These are phyloP conservation scores for Phytophthora palmivora DNA, from an alignment of 352 stramenopile species.

Conservation along the genomic window DNA sequence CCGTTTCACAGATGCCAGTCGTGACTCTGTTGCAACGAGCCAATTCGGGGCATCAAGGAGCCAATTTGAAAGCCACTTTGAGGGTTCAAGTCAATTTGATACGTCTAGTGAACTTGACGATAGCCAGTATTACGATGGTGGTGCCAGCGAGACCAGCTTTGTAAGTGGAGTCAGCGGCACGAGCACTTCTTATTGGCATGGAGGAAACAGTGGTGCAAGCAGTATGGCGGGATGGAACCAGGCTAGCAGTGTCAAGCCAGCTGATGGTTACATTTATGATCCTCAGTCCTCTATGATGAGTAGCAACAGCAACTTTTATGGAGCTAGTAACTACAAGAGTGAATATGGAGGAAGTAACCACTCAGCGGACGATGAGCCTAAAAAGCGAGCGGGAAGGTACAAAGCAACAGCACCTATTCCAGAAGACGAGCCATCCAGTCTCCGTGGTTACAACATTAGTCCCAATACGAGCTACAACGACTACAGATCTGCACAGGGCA, in stretches of 20 bases:
- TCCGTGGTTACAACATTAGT: slow-evolving; percentile 22
- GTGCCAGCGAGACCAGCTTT: slow-evolving; percentile 32
- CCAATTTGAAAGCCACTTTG: slow-evolving; percentile 34
- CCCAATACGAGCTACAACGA: slow-evolving; percentile 21
- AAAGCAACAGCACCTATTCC: slow-evolving; percentile 44
- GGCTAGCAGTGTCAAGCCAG: slow-evolving; percentile 28
- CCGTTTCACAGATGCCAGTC: slow-evolving; percentile 55
- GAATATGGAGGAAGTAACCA: slow-evolving; percentile 34
- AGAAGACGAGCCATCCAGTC: slow-evolving; percentile 33
- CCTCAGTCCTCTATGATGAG: slow-evolving; percentile 28
- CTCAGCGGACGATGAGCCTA: slow-evolving; percentile 41
- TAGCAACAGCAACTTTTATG: slow-evolving; percentile 35
- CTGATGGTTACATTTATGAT: slow-evolving; percentile 38
- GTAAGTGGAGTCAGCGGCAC: slow-evolving; percentile 45
- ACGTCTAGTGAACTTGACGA: slow-evolving; percentile 39
- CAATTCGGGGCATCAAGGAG: slow-evolving; percentile 30
- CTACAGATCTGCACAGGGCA: slow-evolving; percentile 13
- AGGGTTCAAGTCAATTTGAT: slow-evolving; percentile 33
- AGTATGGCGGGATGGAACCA: slow-evolving; percentile 34
- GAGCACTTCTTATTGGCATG: slow-evolving; percentile 43
- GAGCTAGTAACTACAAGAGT: slow-evolving; percentile 33
- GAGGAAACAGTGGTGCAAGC: slow-evolving; percentile 34
- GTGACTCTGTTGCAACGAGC: slow-evolving; percentile 42
- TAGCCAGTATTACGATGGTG: slow-evolving; percentile 41
- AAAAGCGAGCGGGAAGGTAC: slow-evolving; percentile 48